Evolutionary conservation across 202 grass and related monocot genomes (phyloP).

Genomic region (Alloteropsis angusta): DNA sequence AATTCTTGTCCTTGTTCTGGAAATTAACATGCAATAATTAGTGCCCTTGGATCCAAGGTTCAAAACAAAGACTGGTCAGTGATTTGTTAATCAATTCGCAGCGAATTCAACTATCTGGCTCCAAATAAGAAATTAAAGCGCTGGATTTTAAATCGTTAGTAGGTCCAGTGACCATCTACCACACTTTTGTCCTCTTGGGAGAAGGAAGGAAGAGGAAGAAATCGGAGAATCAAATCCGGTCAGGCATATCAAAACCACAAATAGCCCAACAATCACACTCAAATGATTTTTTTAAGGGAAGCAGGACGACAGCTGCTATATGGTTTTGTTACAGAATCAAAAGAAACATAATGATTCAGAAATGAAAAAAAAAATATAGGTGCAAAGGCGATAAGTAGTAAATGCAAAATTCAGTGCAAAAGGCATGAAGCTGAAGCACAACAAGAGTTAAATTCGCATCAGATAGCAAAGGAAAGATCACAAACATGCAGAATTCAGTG

Average conservation of each 20-base stretch:
- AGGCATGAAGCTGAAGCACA: neutral
- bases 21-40: neutral
- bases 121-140: neutral
- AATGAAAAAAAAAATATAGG: neutral
- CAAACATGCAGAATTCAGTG: conserved; percentile 21
- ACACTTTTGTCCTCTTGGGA: conserved; percentile 13
- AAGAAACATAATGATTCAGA: neutral
- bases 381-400: neutral
- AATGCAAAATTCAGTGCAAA: neutral
- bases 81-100: conserved; percentile 16
- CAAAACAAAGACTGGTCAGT: conserved; percentile 19
- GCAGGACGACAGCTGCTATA: neutral
- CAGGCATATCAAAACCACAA: neutral
- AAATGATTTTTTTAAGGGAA: neutral
- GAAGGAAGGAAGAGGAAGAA: neutral
- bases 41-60: neutral
- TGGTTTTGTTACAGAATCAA: neutral
- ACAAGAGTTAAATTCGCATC: neutral
- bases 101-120: conserved; percentile 20
- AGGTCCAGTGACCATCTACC: neutral
- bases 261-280: neutral
- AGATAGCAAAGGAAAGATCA: neutral
- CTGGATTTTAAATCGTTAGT: neutral
- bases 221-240: neutral
- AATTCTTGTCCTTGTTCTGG: neutral